These are phyloP conservation scores for Fusarium sp. DNA, from an alignment of 2,329 filamentous ascomycete genomes.

Conservation along the genomic window DNA sequence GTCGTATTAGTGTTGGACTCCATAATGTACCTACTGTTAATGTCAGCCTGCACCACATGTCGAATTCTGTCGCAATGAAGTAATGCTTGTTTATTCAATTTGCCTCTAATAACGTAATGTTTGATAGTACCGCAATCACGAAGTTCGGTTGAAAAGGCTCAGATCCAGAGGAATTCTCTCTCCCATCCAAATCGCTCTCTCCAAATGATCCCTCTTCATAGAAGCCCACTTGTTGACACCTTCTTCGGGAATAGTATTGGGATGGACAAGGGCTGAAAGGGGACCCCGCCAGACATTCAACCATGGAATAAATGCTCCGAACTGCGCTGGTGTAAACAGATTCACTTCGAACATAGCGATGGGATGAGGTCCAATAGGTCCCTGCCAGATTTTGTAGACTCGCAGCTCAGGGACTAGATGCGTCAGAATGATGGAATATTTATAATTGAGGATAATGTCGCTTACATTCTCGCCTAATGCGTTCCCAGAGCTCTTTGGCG, in stretches of 20 bases:
- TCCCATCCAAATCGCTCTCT: slow-evolving; percentile 80
- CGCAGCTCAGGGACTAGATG: slow-evolving; percentile 81
- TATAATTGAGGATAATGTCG: background rate
- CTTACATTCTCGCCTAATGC: slow-evolving; percentile 82
- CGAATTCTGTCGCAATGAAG: background rate
- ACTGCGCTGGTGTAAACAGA: slow-evolving; percentile 84
- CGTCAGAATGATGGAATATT: background rate
- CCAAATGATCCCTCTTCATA: slow-evolving; percentile 69
- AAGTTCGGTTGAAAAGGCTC: slow-evolving; percentile 24
- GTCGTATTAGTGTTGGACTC: too few relatives aligned
- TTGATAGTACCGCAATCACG: background rate
- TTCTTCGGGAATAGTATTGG: slow-evolving; percentile 73
- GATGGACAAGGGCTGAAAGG: slow-evolving; percentile 82
- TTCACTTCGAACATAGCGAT: slow-evolving; percentile 95
- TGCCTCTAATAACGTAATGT: accelerated
- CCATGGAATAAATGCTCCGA: slow-evolving; percentile 90
- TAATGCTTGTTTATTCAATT: background rate
- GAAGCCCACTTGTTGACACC: slow-evolving; percentile 47
- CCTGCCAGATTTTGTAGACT: slow-evolving; percentile 82
- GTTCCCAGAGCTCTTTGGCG: slow-evolving; percentile 78
- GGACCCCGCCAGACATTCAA: slow-evolving; percentile 84
- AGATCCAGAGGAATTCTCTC: slow-evolving; percentile 70
- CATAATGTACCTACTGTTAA: background rate
- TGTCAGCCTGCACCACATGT: background rate
- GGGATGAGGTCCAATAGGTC: slow-evolving; percentile 83